Conservation (phyloP, 257 asterid species). For the Solanum habrochaites region DNA sequence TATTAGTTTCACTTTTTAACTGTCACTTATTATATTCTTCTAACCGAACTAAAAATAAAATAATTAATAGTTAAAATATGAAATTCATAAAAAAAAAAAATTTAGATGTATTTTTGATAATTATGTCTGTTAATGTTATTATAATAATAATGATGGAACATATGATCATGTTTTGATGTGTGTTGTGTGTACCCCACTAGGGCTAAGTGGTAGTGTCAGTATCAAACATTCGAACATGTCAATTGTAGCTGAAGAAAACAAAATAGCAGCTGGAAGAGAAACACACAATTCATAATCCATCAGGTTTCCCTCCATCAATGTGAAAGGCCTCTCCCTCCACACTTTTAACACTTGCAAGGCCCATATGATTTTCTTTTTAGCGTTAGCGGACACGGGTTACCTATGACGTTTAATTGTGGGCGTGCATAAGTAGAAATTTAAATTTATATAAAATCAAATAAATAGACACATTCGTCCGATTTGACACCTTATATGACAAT, state of each 20-base stretch:
- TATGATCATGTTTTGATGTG: neutral
- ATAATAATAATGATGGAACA: neutral
- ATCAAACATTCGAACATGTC: slow-evolving; percentile 18
- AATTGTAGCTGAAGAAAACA: neutral
- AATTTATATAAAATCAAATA: too few relatives aligned
- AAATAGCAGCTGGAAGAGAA: neutral
- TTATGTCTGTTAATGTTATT: neutral
- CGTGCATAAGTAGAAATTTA: too few relatives aligned
- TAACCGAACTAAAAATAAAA: accelerated
- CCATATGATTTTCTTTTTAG: neutral
- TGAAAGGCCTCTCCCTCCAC: slow-evolving; percentile 9
- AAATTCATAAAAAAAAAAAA: accelerated
- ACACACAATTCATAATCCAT: neutral
- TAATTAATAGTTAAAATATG: accelerated
- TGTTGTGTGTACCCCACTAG: neutral
- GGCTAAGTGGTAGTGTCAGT: neutral
- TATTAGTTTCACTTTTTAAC: neutral
- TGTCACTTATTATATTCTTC: neutral
- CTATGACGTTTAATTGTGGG: neutral
- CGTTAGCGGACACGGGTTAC: neutral
- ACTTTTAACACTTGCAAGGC: neutral
- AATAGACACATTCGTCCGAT: neutral
- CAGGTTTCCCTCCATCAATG: slow-evolving; percentile 17
- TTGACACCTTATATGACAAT: too few relatives aligned
- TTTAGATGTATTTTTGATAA: neutral